Evolutionary conservation across 2,329 filamentous ascomycete species (phyloP).

Genomic region (Amauroascus niger): DNA sequence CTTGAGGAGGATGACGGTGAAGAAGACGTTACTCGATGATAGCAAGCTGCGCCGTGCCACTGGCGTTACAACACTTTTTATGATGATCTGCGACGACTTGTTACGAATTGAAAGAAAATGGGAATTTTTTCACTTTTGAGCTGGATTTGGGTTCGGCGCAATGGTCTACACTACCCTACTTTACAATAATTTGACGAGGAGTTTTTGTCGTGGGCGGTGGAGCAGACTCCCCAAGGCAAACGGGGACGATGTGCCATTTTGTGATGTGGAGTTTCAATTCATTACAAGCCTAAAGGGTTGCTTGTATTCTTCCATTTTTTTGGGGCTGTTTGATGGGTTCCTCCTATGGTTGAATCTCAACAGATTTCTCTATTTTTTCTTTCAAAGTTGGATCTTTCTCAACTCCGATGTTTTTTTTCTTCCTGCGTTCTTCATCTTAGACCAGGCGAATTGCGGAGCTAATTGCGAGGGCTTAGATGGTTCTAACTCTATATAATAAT

Average conservation of each 20-base stretch:
- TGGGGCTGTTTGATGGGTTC: background rate
- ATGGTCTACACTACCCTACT: background rate
- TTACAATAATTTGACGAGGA: background rate
- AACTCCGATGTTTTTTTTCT: background rate
- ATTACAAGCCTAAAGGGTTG: background rate
- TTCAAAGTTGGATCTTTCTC: background rate
- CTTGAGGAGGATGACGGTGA: conserved; percentile 14
- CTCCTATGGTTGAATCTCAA: background rate
- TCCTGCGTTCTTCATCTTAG: background rate
- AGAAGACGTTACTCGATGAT: conserved; percentile 9
- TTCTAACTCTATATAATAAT: background rate
- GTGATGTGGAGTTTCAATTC: background rate
- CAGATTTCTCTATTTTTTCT: background rate
- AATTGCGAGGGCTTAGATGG: background rate
- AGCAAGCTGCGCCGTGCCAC: background rate
- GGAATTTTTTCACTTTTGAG: background rate
- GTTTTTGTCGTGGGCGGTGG: background rate
- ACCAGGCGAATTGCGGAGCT: background rate
- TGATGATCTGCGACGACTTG: conserved; percentile 1
- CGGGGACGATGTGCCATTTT: background rate
- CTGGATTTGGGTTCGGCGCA: background rate
- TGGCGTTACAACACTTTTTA: background rate
- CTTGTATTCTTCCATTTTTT: background rate
- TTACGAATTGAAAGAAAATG: conserved; percentile 2
- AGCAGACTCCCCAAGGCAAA: background rate